Percentiles rank a stretch among this genome's conserved stretches.
phyloP scores from a whole-genome alignment of 1,139 yeast species.

The Geotrichum restrictum region DNA sequence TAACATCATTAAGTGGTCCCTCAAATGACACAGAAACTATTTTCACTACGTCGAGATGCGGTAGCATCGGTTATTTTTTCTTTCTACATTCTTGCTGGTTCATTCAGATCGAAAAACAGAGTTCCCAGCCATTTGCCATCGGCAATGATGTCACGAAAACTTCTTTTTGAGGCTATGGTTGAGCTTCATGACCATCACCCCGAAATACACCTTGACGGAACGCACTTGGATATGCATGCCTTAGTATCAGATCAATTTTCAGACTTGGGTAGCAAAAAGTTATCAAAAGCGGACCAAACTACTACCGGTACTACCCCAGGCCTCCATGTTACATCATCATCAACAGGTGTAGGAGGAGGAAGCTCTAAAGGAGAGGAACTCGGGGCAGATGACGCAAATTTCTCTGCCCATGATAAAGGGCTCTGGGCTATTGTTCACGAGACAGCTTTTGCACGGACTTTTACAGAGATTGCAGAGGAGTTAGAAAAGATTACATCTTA shows the following conservation, averaged over 20 bases:
- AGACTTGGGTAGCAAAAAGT: no score
- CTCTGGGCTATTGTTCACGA: constrained; percentile 49
- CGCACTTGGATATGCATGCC: not conserved
- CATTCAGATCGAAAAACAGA: constrained; percentile 40
- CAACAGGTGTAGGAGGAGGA: no score
- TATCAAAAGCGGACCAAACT: no score
- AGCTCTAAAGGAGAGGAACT: no score
- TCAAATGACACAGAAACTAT: constrained; percentile 40
- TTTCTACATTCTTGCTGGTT: constrained; percentile 44
- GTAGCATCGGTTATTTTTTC: constrained; percentile 46
- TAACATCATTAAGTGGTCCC: constrained; percentile 36
- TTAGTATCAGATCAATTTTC: no score
- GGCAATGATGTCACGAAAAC: constrained; percentile 44
- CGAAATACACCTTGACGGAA: not conserved
- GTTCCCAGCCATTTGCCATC: constrained; percentile 48
- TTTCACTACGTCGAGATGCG: constrained; percentile 47
- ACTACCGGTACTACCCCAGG: no score
- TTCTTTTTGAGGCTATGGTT: constrained; percentile 43
- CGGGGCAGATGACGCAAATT: not conserved
- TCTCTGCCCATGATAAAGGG: constrained; percentile 12
- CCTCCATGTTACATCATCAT: no score
- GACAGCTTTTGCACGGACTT: constrained; percentile 48
- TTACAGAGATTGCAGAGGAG: constrained; percentile 46
- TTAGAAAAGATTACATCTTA: constrained; percentile 41
- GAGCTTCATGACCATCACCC: constrained; percentile 7